A percentile compares a stretch with the other conserved stretches of the same genome.
Evolutionary conservation across 768 basidiomycete species (phyloP).

Genomic region (Collybiopsis confluens): DNA sequence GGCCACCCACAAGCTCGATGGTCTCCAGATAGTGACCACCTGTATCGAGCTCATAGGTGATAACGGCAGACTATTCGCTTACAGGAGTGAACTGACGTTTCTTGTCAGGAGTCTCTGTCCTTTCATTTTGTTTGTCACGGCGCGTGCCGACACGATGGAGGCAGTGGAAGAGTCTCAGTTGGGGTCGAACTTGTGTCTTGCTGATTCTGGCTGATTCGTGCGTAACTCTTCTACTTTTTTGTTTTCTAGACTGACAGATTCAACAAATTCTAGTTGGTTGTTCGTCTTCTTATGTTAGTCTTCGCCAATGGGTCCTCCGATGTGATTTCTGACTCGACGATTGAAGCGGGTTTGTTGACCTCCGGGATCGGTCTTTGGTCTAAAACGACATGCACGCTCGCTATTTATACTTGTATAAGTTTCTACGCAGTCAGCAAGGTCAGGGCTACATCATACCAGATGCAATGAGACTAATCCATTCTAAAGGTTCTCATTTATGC

Average conservation of each 20-base stretch:
- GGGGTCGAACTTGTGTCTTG: slow-evolving; percentile 5
- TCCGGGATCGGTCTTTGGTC: neutral
- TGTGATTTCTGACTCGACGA: no score
- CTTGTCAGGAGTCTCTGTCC: slow-evolving; percentile 1
- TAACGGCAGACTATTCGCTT: no score
- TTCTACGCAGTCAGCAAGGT: slow-evolving; percentile 10
- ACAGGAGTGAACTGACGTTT: no score
- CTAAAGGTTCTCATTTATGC: slow-evolving; percentile 6
- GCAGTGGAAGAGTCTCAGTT: slow-evolving; percentile 8
- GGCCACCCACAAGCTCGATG: neutral
- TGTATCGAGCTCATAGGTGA: neutral
- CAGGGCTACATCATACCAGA: no score
- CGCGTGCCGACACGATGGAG: neutral
- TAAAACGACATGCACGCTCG: neutral
- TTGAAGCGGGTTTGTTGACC: slow-evolving; percentile 1
- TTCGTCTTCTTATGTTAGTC: slow-evolving; percentile 4
- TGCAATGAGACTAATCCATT: no score
- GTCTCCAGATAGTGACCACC: neutral
- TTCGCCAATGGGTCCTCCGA: neutral
- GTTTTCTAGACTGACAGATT: no score
- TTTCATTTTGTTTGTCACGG: slow-evolving; percentile 3
- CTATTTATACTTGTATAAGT: slow-evolving; percentile 1
- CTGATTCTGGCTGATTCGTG: slow-evolving; percentile 1
- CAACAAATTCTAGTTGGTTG: neutral
- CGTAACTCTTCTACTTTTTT: no score